A percentile compares a stretch with the other conserved stretches of the same genome.
These are phyloP conservation scores for Hypericum perforatum DNA, from an alignment of 345 rosid genomes.

Conservation along the genomic window DNA sequence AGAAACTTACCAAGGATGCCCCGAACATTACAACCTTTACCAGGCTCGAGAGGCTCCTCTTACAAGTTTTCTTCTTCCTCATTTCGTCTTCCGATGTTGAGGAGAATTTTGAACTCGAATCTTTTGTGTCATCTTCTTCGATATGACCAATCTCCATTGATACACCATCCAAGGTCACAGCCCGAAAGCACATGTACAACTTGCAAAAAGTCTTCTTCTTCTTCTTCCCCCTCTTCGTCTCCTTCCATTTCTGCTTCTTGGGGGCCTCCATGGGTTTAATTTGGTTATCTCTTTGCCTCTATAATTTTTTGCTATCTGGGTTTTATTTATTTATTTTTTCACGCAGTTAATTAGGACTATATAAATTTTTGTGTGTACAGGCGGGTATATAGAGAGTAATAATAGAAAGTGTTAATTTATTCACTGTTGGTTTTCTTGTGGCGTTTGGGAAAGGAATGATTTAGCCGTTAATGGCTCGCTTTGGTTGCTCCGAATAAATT, in stretches of 20 bases:
- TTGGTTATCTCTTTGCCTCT: no score
- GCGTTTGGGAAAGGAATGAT: neutral
- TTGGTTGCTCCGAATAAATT: slow-evolving; percentile 7
- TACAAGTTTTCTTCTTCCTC: slow-evolving; percentile 9
- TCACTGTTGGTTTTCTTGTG: neutral
- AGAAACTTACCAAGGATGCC: slow-evolving; percentile 32
- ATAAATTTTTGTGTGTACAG: neutral
- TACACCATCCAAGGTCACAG: no score
- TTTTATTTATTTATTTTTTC: no score
- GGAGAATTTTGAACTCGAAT: neutral
- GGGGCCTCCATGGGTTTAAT: no score
- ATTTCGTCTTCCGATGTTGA: neutral
- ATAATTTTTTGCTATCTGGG: no score
- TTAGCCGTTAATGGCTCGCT: slow-evolving; percentile 7
- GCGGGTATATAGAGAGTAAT: slow-evolving; percentile 22
- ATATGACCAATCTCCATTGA: no score
- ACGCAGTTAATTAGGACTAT: no score
- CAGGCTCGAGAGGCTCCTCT: slow-evolving; percentile 15
- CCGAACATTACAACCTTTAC: slow-evolving; percentile 31
- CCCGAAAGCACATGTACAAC: no score
- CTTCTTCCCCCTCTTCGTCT: no score
- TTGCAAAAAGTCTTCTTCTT: no score
- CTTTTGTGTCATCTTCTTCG: neutral
- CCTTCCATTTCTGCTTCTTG: no score
- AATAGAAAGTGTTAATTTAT: slow-evolving; percentile 11